Percentiles rank a stretch among this genome's conserved stretches.
These are phyloP conservation scores for Ascochyta clinopodiicola DNA, from an alignment of 2,329 filamentous ascomycete species.

Conservation along the genomic window DNA sequence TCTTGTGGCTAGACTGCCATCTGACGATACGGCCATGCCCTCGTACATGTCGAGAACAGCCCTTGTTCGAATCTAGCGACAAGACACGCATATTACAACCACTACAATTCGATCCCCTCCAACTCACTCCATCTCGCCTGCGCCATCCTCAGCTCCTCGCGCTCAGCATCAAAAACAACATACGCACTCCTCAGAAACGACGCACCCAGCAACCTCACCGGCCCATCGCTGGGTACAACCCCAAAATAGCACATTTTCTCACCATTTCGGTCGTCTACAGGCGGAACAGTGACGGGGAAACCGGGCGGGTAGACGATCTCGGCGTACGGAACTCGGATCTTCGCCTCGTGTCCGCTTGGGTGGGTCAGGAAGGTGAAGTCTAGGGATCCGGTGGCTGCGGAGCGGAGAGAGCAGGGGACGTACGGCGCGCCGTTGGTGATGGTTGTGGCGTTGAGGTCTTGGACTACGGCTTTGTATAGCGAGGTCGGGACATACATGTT, in stretches of 20 bases:
- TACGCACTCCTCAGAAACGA: slow-evolving; percentile 19
- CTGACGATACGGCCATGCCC: too few species aligned
- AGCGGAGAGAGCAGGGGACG: slow-evolving; percentile 19
- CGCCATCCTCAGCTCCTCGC: slow-evolving; percentile 10
- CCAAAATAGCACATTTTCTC: slow-evolving; percentile 23
- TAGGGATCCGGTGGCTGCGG: not conserved
- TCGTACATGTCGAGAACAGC: too few species aligned
- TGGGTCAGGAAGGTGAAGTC: not conserved
- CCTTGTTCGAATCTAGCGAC: too few species aligned
- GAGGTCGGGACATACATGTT: slow-evolving; percentile 25
- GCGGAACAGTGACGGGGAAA: slow-evolving; percentile 17
- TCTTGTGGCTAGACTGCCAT: too few species aligned
- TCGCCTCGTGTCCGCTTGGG: not conserved
- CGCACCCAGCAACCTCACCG: slow-evolving; percentile 15
- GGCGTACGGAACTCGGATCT: slow-evolving; percentile 14
- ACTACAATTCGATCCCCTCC: not conserved
- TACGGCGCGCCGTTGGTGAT: slow-evolving; percentile 13
- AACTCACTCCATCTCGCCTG: slow-evolving; percentile 4
- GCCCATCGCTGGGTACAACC: slow-evolving; percentile 40
- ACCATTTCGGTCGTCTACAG: slow-evolving; percentile 9
- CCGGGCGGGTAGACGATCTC: slow-evolving; percentile 23
- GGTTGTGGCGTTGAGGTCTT: slow-evolving; percentile 11
- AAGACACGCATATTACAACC: too few species aligned
- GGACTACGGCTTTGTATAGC: slow-evolving; percentile 15
- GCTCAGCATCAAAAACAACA: slow-evolving; percentile 20